A percentile compares a stretch with the other conserved stretches of the same genome.
These are phyloP conservation scores for Cajanus cajan DNA, from an alignment of 306 rosid species.

Conservation along the genomic window DNA sequence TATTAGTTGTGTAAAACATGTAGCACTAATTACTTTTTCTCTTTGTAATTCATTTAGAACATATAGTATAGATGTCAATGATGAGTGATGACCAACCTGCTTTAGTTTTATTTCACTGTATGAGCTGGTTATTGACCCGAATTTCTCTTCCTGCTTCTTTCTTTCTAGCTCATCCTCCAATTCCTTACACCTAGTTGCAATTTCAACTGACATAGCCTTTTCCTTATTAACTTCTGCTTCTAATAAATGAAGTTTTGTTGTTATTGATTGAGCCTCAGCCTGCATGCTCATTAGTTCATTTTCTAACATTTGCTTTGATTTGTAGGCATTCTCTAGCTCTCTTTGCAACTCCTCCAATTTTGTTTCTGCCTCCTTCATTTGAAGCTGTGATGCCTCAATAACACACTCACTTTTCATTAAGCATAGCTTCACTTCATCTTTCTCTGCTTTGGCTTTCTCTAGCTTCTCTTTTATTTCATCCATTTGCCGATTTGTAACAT, in stretches of 20 bases:
- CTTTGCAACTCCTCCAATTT: constrained; percentile 54
- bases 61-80: background rate
- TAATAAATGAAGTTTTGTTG: constrained; percentile 45
- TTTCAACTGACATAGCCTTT: constrained; percentile 53
- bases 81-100: constrained; percentile 59
- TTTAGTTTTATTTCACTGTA: constrained; percentile 54
- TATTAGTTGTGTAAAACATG: background rate
- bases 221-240: constrained; percentile 39
- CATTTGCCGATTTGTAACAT: constrained; percentile 40
- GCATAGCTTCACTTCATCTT: constrained; percentile 50
- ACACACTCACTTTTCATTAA: constrained; percentile 42
- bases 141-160: constrained; percentile 46
- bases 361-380: constrained; percentile 53
- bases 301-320: constrained; percentile 52
- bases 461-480: constrained; percentile 48
- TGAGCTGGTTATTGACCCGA: constrained; percentile 40
- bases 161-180: constrained; percentile 60
- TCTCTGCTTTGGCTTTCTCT: constrained; percentile 45
- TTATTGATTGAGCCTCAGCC: constrained; percentile 60
- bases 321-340: constrained; percentile 47
- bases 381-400: constrained; percentile 43
- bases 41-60: background rate
- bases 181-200: constrained; percentile 42
- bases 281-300: constrained; percentile 61
- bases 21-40: background rate